Percentiles rank a stretch among this genome's conserved stretches.
phyloP scores from a whole-genome alignment of 2,329 filamentous ascomycete species.

The Aaosphaeria pasadenensis region DNA sequence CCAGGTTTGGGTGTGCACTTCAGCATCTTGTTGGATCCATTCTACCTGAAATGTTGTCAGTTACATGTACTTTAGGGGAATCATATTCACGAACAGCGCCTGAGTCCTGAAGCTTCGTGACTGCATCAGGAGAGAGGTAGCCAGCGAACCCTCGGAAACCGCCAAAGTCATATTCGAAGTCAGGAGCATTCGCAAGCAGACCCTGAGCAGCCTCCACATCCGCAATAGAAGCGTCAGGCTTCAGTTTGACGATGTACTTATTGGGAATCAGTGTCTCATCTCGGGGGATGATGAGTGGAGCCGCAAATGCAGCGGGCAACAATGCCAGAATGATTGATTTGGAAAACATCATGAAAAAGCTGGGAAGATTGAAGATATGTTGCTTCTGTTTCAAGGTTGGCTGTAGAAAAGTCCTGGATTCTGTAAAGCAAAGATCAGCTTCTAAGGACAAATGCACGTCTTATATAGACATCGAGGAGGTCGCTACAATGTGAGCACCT shows the following conservation, averaged over 20 bases:
- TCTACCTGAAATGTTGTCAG: constrained; percentile 20
- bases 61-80: neutral
- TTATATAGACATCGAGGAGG: constrained; percentile 9
- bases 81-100: constrained; percentile 14
- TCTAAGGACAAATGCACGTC: neutral
- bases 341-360: constrained; percentile 31
- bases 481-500: too few species aligned
- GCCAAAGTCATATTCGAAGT: constrained; percentile 32
- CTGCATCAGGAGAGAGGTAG: constrained; percentile 21
- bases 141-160: constrained; percentile 38
- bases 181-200: constrained; percentile 14
- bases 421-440: constrained; percentile 2
- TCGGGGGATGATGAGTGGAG: constrained; percentile 35
- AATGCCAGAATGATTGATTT: constrained; percentile 27
- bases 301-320: constrained; percentile 34
- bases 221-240: constrained; percentile 21
- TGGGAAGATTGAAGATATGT: constrained; percentile 2
- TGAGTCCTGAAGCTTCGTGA: constrained; percentile 21
- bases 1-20: constrained; percentile 24
- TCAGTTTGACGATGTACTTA: constrained; percentile 47
- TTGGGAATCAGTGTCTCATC: constrained; percentile 27
- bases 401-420: constrained; percentile 2
- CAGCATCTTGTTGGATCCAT: constrained; percentile 34
- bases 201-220: constrained; percentile 15
- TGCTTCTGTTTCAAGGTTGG: neutral